Conservation (phyloP, 1,284 basidiomycete species). For the Dichomitus squalens region DNA sequence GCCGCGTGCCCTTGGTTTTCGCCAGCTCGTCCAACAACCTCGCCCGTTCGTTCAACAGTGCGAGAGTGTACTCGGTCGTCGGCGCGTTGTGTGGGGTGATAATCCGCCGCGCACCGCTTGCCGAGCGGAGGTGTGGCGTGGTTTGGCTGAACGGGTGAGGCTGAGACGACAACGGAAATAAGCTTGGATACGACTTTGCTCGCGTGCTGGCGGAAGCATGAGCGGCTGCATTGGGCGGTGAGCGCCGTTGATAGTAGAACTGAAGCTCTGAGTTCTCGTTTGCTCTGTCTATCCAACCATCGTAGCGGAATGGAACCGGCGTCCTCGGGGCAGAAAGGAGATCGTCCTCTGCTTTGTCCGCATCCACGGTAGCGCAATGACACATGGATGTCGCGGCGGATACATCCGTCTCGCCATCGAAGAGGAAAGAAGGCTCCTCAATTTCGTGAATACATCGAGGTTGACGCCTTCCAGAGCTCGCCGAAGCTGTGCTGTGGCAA, state of each 20-base stretch:
- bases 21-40: constrained; percentile 50
- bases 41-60: constrained; percentile 53
- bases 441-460: constrained; percentile 55
- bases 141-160: background rate
- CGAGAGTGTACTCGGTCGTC: constrained; percentile 44
- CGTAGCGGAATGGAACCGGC: constrained; percentile 43
- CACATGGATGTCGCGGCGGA: constrained; percentile 7
- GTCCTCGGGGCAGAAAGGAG: constrained; percentile 14
- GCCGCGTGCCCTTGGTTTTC: constrained; percentile 28
- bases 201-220: constrained; percentile 6
- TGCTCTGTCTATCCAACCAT: constrained; percentile 55
- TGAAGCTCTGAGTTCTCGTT: constrained; percentile 52
- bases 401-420: constrained; percentile 5
- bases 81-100: constrained; percentile 42
- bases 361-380: constrained; percentile 16
- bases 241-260: constrained; percentile 41
- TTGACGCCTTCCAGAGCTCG: constrained; percentile 13
- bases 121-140: background rate
- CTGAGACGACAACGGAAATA: constrained; percentile 8
- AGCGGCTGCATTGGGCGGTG: constrained; percentile 14
- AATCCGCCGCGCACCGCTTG: constrained; percentile 17
- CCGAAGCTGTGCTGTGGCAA: background rate
- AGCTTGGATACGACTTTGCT: constrained; percentile 11
- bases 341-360: constrained; percentile 3
- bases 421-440: constrained; percentile 42